Evolutionary conservation across 805 yeast genomes (phyloP).

Genomic region (Grigorovia transvaalensis): DNA sequence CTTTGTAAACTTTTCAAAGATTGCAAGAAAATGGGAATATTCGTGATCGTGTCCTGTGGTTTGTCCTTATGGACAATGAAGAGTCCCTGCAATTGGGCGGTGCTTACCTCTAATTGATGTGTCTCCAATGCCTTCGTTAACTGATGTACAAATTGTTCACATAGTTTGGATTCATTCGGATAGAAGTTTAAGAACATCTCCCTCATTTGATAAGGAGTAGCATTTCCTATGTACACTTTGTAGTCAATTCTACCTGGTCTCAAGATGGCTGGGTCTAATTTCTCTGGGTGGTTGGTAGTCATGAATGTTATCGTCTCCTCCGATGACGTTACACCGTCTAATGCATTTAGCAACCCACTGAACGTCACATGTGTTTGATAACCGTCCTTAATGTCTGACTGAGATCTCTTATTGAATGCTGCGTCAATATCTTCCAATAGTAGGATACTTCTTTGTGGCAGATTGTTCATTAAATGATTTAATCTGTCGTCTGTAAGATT

Average conservation of each 20-base stretch:
- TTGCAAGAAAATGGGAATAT: constrained; percentile 36
- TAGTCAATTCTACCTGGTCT: constrained; percentile 93
- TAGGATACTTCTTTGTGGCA: constrained; percentile 80
- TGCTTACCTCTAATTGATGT: constrained; percentile 36
- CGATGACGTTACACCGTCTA: constrained; percentile 96
- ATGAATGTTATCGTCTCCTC: constrained; percentile 94
- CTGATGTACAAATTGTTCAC: constrained; percentile 28
- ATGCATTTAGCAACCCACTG: constrained; percentile 84
- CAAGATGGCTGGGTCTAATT: constrained; percentile 81
- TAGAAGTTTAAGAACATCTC: constrained; percentile 86
- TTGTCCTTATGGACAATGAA: constrained; percentile 85
- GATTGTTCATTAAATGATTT: constrained; percentile 91
- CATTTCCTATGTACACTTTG: constrained; percentile 75
- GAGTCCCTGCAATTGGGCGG: constrained; percentile 92
- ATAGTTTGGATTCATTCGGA: constrained; percentile 47
- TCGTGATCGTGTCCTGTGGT: constrained; percentile 63
- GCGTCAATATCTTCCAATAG: constrained; percentile 92
- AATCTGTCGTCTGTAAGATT: constrained; percentile 90
- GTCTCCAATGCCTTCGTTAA: constrained; percentile 9
- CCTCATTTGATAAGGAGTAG: constrained; percentile 69
- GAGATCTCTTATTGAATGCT: constrained; percentile 79
- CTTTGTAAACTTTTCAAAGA: neutral
- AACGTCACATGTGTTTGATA: constrained; percentile 85
- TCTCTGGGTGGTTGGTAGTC: constrained; percentile 97
- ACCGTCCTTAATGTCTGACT: constrained; percentile 51